Evolutionary conservation across 768 basidiomycete species (phyloP), one percentile per base, ranked within the genome.

Genomic region (Brasilioporus rufonigricans): DNA sequence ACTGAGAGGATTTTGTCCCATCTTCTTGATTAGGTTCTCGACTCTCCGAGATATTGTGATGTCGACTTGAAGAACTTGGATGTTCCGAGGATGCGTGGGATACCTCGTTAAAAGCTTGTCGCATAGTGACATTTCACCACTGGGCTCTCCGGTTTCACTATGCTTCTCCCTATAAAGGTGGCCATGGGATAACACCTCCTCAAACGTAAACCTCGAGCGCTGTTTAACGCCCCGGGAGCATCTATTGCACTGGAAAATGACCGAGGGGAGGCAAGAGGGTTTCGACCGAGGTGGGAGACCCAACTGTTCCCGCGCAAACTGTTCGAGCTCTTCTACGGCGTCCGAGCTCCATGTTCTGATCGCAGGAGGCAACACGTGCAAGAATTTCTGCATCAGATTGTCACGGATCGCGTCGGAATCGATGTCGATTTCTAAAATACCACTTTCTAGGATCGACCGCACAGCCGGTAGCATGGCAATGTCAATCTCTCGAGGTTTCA

Each of bases 211-310:
- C 29, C 56, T 41, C 18, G n/a, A 5, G 23, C 3, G 13, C 24
- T 1, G n/a, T 7, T n/a, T 21, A 6, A 21, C 8, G n/a, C 44
- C 14, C 26, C 39, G 24, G 19, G 23, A 11, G 19, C 60, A 58
- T 29, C 8, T 10, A 26, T 24, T 54, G 35, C 61, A 62, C 23
- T 27, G 39, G 33, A 63, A 59, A 33, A 63, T 46, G 8, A 63
- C 57, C 16, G 27, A 52, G 18, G 35, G 51, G 19, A 48, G 48
- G 18, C 13, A 2, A 36, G 51, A 62, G 4, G 44, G 60, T 16
- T 58, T 48, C 23, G 51, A 58, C 10, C n/a, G 27, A 35, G 41
- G 27, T 1, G 48, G 8, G 10, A 55, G 50, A 39, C 8, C 12
- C 21, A 62, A 13, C 31, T 39, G 8, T 31, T 46, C 10, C 19